Evolutionary conservation across 2,329 filamentous ascomycete genomes (phyloP).

Genomic region (Colletotrichum sansevieriae): DNA sequence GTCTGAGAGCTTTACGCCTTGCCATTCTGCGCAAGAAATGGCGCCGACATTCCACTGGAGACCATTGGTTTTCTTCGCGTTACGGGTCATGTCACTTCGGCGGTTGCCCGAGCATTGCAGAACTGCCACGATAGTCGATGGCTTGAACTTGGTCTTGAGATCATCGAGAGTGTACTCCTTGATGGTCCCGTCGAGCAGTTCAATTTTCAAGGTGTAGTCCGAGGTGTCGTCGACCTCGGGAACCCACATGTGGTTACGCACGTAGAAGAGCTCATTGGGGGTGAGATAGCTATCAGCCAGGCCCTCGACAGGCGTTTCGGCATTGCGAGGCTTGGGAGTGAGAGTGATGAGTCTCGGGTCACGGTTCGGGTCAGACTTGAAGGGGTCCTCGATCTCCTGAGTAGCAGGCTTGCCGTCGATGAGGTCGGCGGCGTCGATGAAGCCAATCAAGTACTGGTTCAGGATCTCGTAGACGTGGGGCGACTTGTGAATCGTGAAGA

Average conservation of each 20-base stretch:
- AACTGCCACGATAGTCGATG: slow-evolving; percentile 65
- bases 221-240: slow-evolving; percentile 59
- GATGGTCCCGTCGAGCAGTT: slow-evolving; percentile 67
- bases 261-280: slow-evolving; percentile 53
- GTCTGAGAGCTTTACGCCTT: slow-evolving; percentile 67
- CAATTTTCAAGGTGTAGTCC: slow-evolving; percentile 63
- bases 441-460: slow-evolving; percentile 73
- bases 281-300: slow-evolving; percentile 66
- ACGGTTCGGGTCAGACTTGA: slow-evolving; percentile 65
- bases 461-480: slow-evolving; percentile 75
- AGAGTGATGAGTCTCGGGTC: slow-evolving; percentile 64
- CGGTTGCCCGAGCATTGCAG: slow-evolving; percentile 74
- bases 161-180: slow-evolving; percentile 67
- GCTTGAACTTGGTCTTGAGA: slow-evolving; percentile 64
- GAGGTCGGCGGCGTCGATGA: slow-evolving; percentile 70
- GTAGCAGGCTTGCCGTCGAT: slow-evolving; percentile 67
- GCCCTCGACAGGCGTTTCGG: slow-evolving; percentile 66
- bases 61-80: slow-evolving; percentile 64
- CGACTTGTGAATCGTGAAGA: slow-evolving; percentile 77
- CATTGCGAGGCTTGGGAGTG: slow-evolving; percentile 70
- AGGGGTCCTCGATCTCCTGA: slow-evolving; percentile 71
- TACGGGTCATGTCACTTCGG: slow-evolving; percentile 69
- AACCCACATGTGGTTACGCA: slow-evolving; percentile 75
- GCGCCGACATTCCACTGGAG: slow-evolving; percentile 71
- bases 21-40: slow-evolving; percentile 72